phyloP scores from a whole-genome alignment of 2,329 filamentous ascomycete genomes.

The Fusarium sambucinum region DNA sequence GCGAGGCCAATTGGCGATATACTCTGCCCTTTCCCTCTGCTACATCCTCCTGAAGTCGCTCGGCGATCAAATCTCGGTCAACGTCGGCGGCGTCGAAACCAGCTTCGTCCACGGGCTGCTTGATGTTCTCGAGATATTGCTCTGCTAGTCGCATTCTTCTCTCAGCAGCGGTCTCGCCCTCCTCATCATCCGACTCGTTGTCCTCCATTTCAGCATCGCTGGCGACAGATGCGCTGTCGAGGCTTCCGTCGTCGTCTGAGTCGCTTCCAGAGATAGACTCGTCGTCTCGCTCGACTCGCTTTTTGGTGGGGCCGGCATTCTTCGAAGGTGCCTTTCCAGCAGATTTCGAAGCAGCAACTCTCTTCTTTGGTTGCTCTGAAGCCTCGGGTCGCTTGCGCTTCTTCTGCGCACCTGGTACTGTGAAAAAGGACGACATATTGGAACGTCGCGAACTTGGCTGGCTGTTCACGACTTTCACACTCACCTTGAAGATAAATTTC shows the following conservation, averaged over 20 bases:
- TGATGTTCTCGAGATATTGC: constrained; percentile 91
- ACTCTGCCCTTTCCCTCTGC: constrained; percentile 91
- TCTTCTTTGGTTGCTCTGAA: constrained; percentile 69
- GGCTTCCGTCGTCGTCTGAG: constrained; percentile 73
- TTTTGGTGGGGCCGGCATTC: constrained; percentile 55
- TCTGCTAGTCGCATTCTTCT: constrained; percentile 88
- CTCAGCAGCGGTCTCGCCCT: constrained; percentile 90
- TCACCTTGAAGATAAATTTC: constrained; percentile 49
- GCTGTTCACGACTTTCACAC: constrained; percentile 47
- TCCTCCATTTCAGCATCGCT: constrained; percentile 62
- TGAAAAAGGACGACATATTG: constrained; percentile 96
- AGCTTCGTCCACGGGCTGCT: constrained; percentile 80
- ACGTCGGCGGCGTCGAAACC: constrained; percentile 96
- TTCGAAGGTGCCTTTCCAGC: constrained; percentile 59
- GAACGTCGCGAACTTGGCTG: constrained; percentile 45
- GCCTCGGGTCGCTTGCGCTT: constrained; percentile 83
- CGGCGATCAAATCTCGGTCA: constrained; percentile 90
- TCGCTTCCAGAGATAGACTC: constrained; percentile 90
- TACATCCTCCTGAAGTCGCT: constrained; percentile 90
- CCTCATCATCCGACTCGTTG: constrained; percentile 75
- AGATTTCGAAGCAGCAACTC: constrained; percentile 62
- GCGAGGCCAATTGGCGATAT: constrained; percentile 81
- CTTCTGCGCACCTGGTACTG: constrained; percentile 84
- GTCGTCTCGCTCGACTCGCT: constrained; percentile 63
- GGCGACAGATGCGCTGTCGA: constrained; percentile 56